Evolutionary conservation across 83 land plant genomes (phyloP), one percentile per base, ranked within the genome.

Genomic region (Thuja plicata): DNA sequence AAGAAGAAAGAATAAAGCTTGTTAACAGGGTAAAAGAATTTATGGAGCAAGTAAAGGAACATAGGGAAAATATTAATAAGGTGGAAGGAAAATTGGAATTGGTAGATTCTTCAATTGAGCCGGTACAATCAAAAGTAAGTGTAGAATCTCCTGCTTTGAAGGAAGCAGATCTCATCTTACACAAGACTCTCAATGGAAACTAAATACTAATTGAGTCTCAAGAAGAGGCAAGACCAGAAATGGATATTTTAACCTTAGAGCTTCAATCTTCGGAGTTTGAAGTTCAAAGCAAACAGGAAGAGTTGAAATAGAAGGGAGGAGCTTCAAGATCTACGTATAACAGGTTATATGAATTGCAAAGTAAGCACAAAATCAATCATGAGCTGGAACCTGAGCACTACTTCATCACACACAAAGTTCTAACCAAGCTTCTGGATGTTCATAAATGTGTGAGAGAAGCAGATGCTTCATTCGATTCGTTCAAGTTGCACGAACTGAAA

Each of bases 1-100:
- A 93, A 88, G 95, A 92, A 88, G 96, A 95, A 87, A 88, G 90
- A 88, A 92, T 89, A 24, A 95, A 92, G 50, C 85, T 95, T 48
- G 89, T 91, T n/a, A 86, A 12, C 66, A 90, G 89, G 78, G 82
- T 89, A 45, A 95, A 90, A 88, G 32, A 84, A 43, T 76, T 71
- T 12, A 40, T 66, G 34, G 91, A 91, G 83, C 89, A 87, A 55
- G 87, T 93, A 30, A 86, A 52, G 5, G 77, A 16, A 8, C 30
- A 91, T 27, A 90, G 83, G 80, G 92, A 37, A 86, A 92, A 91
- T 12, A n/a, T 85, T 7, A 76, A 87, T 70, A 89, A 88, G 52
- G 37, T 89, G 40, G 90, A 76, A 8, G 89, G 41, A 57, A 82
- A 84, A 16, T 83, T 45, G 55, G 79, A 80, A 27, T 85, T 86